Evolutionary conservation across 495 filamentous ascomycete genomes (phyloP).

Genomic region (Xylaria castorea): DNA sequence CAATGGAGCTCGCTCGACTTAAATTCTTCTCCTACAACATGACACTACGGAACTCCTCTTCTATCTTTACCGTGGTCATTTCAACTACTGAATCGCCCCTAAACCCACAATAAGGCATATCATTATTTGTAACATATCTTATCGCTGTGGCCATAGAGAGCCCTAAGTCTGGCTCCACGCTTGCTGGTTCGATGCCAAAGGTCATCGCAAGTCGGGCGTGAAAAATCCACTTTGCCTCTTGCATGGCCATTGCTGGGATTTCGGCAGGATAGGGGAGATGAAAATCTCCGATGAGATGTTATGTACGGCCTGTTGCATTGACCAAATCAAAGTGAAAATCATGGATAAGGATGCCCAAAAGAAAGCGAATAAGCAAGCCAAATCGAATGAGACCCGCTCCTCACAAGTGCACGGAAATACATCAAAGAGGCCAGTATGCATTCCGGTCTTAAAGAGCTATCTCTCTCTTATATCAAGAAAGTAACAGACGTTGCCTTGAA

Average conservation of each 20-base stretch:
- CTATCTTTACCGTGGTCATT: not conserved
- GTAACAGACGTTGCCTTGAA: not conserved
- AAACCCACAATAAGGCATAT: not conserved
- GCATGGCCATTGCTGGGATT: not conserved
- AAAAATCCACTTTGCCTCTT: not conserved
- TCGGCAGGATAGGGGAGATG: not conserved
- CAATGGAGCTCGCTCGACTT: not conserved
- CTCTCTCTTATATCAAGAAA: not conserved
- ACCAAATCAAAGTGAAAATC: not conserved
- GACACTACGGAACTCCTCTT: not conserved
- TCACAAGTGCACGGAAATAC: not conserved
- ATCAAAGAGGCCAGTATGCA: not conserved
- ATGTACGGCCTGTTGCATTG: not conserved
- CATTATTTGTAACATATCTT: not conserved
- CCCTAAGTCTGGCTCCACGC: not conserved
- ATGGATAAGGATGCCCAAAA: not conserved
- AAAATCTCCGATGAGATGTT: not conserved
- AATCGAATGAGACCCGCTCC: too few relatives aligned
- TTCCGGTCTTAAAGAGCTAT: not conserved
- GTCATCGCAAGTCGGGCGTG: not conserved
- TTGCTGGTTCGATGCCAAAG: not conserved
- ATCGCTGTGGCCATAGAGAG: not conserved
- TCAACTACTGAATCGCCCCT: not conserved
- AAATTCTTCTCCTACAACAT: not conserved
- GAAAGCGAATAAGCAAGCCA: not conserved